A percentile compares a stretch with the other conserved stretches of the same genome.
Evolutionary conservation across 164 flowering plant genomes (phyloP).

Genomic region (Nymphaea thermarum): DNA sequence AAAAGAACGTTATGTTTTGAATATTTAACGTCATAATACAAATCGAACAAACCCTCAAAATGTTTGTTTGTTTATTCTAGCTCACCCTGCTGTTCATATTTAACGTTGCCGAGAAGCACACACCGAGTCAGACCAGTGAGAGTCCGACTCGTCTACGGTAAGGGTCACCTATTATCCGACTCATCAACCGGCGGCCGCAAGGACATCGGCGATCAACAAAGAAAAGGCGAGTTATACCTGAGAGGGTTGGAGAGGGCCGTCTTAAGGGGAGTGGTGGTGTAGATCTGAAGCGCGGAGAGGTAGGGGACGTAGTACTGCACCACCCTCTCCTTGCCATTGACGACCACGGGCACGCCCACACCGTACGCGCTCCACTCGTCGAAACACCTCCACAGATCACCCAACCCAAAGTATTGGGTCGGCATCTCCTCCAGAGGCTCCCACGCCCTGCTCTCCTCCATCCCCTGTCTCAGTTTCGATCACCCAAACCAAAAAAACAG

Average conservation of each 20-base stretch:
- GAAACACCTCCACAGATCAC: constrained; percentile 68
- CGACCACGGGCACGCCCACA: constrained; percentile 51
- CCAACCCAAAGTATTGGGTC: constrained; percentile 31
- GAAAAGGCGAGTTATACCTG: neutral
- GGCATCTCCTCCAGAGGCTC: neutral
- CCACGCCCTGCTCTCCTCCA: neutral
- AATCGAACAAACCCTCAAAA: no score
- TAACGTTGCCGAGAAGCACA: no score
- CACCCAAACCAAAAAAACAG: no score
- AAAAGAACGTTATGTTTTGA: no score
- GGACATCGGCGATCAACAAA: no score
- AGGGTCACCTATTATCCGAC: no score
- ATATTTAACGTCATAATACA: no score
- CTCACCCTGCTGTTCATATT: no score
- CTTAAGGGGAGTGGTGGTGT: constrained; percentile 11
- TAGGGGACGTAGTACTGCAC: constrained; percentile 75
- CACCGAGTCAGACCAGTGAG: no score
- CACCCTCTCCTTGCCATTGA: constrained; percentile 42
- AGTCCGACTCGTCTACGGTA: no score
- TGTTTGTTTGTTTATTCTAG: no score
- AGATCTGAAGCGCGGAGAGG: constrained; percentile 66
- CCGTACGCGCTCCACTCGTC: constrained; percentile 85
- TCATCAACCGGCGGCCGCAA: no score
- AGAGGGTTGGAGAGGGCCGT: neutral
- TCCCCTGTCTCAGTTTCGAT: neutral